phyloP scores from a whole-genome alignment of 78 protist genomes.

The Pelomyxa schiedti region DNA sequence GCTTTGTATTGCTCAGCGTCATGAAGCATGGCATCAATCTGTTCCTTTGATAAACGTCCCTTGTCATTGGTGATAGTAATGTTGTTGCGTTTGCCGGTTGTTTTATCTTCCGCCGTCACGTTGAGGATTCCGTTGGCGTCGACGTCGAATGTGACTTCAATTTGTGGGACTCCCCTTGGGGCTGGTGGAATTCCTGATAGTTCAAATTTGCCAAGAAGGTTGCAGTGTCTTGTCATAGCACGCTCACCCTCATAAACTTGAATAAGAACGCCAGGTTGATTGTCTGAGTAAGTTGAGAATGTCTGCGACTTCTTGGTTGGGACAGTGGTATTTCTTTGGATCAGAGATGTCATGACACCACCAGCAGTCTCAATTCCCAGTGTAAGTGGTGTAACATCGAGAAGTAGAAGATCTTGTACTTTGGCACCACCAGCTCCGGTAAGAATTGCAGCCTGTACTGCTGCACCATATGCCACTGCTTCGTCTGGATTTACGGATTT shows the following conservation, averaged over 20 bases:
- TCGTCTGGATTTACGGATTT: constrained; percentile 85
- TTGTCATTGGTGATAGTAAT: constrained; percentile 56
- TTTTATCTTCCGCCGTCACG: constrained; percentile 90
- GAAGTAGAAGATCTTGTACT: constrained; percentile 57
- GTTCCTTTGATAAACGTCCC: constrained; percentile 74
- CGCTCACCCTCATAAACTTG: constrained; percentile 86
- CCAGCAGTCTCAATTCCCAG: constrained; percentile 95
- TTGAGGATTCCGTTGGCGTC: constrained; percentile 83
- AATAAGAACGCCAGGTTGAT: constrained; percentile 60
- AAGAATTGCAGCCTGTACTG: constrained; percentile 93
- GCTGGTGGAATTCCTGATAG: constrained; percentile 79
- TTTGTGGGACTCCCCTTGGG: constrained; percentile 80
- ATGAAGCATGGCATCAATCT: constrained; percentile 84
- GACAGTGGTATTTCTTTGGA: constrained; percentile 82
- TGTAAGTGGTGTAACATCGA: constrained; percentile 91
- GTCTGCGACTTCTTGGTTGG: constrained; percentile 77
- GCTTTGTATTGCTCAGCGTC: constrained; percentile 85
- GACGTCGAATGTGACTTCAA: constrained; percentile 77
- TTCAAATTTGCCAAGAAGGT: constrained; percentile 69
- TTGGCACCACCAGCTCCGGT: constrained; percentile 66
- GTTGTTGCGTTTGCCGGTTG: constrained; percentile 65
- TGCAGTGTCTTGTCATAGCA: constrained; percentile 68
- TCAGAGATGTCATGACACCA: constrained; percentile 84
- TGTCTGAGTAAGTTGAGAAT: constrained; percentile 86
- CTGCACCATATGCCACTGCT: constrained; percentile 85